Base-by-base conservation (phyloP, 106 monocot genomes). In the Dendrobium officinale region DNA sequence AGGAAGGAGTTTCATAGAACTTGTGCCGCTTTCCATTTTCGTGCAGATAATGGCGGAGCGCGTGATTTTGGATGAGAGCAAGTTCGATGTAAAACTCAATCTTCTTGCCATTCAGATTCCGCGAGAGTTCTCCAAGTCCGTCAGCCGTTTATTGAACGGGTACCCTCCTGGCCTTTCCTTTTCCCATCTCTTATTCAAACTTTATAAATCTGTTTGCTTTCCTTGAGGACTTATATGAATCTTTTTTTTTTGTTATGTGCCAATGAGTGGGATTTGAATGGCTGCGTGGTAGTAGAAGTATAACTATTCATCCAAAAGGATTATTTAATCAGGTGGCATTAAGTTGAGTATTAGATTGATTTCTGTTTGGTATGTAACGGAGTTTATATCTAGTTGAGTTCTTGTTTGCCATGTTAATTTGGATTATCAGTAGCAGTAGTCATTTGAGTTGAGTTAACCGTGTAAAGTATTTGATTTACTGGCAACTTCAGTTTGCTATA, bases 31-130 rank as follows among this genome's bases (percentile, higher is more conserved):
- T 37, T 43, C 19, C 22, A 6, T 42, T 42, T 42, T 74, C 6
- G 8, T 44, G 74, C 0, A 43, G 19, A 74, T 44, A 74, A 74
- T 74, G 74, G 74, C 13, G 74, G 43, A 74, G 19, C 29, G 43
- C 19, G 17, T 73, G 67, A n/a, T 77, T 44, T 42, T 94, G 76
- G 92, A 94, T 37, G 88, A 90, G 86, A 87, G 85, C 64, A 86
- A 88, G 74, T 98, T 98, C 76, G 89, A 92, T 19, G 41, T 73
- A 78, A 72, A 88, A 73, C 90, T 98, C 17, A 80, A 92, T 79
- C 84, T 98, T 0, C 85, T 73, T 86, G 90, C 97, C 6, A 83
- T 98, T 45, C 85, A 92, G 33, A 89, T 98, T 70, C 97, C 97
- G 27, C 87, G 92, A 0, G 87, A 94, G 54, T 85, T 86, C 42